Evolutionary conservation across 768 basidiomycete genomes (phyloP).

Genomic region (Bullera alba): DNA sequence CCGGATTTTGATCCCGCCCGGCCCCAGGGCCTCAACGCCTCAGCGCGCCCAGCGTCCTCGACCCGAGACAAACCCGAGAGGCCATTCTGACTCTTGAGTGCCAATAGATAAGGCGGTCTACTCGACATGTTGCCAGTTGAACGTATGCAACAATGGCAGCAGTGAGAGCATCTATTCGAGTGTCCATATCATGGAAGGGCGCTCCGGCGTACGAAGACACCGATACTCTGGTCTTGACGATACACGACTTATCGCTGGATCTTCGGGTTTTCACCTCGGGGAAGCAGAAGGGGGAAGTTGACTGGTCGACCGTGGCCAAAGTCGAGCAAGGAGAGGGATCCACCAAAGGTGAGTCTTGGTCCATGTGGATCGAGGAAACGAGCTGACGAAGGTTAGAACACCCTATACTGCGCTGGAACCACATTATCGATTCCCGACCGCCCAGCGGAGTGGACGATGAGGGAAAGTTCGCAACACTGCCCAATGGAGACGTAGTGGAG

Average conservation of each 20-base stretch:
- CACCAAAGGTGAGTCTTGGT: slow-evolving; percentile 13
- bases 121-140: no score
- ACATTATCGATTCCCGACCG: slow-evolving; percentile 22
- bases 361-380: not conserved
- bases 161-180: slow-evolving; percentile 18
- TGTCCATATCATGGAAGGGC: slow-evolving; percentile 27
- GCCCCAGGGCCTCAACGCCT: no score
- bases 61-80: no score
- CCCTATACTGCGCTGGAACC: slow-evolving; percentile 21
- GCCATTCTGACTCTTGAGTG: no score
- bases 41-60: no score
- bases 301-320: slow-evolving; percentile 21
- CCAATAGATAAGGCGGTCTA: no score
- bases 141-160: slow-evolving; percentile 11
- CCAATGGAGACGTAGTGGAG: not conserved
- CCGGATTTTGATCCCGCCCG: no score
- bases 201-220: slow-evolving; percentile 19
- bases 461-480: slow-evolving; percentile 8
- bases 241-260: slow-evolving; percentile 19
- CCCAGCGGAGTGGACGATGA: slow-evolving; percentile 18
- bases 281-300: slow-evolving; percentile 10
- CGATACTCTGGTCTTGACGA: slow-evolving; percentile 31
- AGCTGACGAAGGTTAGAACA: slow-evolving; percentile 8
- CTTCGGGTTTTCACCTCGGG: slow-evolving; percentile 16
- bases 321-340: slow-evolving; percentile 13